Percentiles rank a stretch among this genome's conserved stretches.
phyloP scores from a whole-genome alignment of 192 early-diverging fungal species.

The Chytriomyces sp. region DNA sequence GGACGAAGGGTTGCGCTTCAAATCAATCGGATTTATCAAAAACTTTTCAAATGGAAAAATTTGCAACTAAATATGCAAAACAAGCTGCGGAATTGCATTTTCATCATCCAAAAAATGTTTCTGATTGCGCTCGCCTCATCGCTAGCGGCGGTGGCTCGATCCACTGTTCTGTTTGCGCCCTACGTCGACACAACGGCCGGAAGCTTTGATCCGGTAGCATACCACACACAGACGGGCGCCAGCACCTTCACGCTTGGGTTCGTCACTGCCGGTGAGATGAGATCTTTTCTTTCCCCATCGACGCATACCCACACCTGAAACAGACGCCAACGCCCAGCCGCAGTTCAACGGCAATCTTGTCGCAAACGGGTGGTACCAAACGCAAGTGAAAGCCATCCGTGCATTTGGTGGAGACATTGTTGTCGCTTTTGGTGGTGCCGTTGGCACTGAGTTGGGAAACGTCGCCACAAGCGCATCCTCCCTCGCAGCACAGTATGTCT shows the following conservation, averaged over 20 bases:
- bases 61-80: no score
- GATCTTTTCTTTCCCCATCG: no score
- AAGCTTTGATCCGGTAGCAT: conserved; percentile 32
- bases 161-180: conserved; percentile 50
- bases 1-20: no score
- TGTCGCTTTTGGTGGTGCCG: conserved; percentile 46
- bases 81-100: no score
- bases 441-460: conserved; percentile 36
- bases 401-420: conserved; percentile 43
- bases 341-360: conserved; percentile 29
- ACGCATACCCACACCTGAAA: no score
- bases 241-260: conserved; percentile 46
- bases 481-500: conserved; percentile 38
- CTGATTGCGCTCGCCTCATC: no score
- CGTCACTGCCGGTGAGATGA: conserved; percentile 37
- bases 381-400: background rate
- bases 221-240: conserved; percentile 24
- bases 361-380: background rate
- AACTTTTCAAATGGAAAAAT: no score
- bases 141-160: no score
- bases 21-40: no score
- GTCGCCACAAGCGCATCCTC: conserved; percentile 11
- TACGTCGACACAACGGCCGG: conserved; percentile 41
- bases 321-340: conserved; percentile 27
- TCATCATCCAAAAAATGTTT: no score